Base-by-base conservation (phyloP, 129 eudicot species). In the Rutidosis leptorrhynchoides region DNA sequence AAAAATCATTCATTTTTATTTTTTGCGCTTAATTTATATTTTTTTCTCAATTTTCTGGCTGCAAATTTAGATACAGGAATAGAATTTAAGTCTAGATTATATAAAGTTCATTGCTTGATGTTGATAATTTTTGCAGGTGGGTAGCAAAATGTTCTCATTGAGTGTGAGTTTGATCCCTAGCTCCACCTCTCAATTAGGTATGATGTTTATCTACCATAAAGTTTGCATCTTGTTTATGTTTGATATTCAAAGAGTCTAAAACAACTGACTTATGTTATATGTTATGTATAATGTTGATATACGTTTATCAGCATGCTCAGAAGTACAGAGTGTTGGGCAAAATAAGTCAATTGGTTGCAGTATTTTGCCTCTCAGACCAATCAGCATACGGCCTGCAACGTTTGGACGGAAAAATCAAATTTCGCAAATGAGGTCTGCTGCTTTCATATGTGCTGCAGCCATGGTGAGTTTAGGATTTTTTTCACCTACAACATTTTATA, bases 401-500 rank as follows among this genome's bases (percentile, higher is more conserved):
- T 62, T 59, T 22, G 75, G 68, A 58, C 48, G 72, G 53, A 68
- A 8, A 46, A 63, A 55, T n/a, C 77, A 27, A 56, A 54, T 69
- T 68, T 48, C 49, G 15, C 59, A 29, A 45, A 22, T 21, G 49
- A 83, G 70, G 54, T 80, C 81, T 21, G 67, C 90, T 54, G 80
- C 95, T 64, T 21, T 77, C 32, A 77, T 78, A 59, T 89, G 96
- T 40, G 75, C 81, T 72, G 81, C 95, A 72, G 90, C 84, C 64
- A 58, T 85, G 84, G 96, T 89, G 72, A 81, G 85, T 70, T 67
- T 11, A 58, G 55, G n/a, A n/a, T n/a, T 52, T 61, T n/a, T 27
- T 8, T 62, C 2, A 56, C 45, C 28, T 22, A 35, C 48, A 62
- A 62, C 43, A 24, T 70, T 19, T 70, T 52, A 46, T 53, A 0